Base-by-base conservation (phyloP, 208 protist genomes). In the Leptomonas seymouri region DNA sequence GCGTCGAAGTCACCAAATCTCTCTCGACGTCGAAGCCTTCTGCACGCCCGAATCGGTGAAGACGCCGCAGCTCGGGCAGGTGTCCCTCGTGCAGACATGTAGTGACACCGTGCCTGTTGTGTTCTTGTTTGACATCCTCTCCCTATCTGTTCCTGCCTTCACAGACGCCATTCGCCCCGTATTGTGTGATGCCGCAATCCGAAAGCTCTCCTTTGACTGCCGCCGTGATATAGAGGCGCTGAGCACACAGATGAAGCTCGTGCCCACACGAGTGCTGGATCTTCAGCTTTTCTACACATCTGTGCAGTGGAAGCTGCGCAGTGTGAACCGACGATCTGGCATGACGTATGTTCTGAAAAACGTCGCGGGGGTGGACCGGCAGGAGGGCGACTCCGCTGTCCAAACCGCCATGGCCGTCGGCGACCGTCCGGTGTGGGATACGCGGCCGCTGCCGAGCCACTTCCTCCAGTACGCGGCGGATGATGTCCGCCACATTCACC, bases 161-260 rank as follows among this genome's bases (percentile, higher is more conserved):
- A 55, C 67, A 15, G 62, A 78, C 1, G 66, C 49, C 14, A 27
- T 91, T 0, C 67, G 67, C 20, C 72, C 81, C 2, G 21, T 95
- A 3, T 63, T 94, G 12, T 39, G 59, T 20, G 69, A 88, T 42
- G 58, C 50, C 3, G 36, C 25, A 12, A 86, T 97, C 56, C 71
- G 71, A 34, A 97, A 93, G 74, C 74, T 90, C 25, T 89, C 94
- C 14, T 97, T 96, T 59, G 93, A 97, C 69, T 97, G 93, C 67
- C 86, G 93, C 6, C 88, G 90, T 30, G 93, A 97, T 64, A 84
- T 95, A 14, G 93, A 97, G 57, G 93, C 93, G 42, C 74, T 97
- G 21, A 91, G 80, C 54, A 84, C 72, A 60, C 93, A 97, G 77
- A 78, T 93, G 65, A 65, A 68, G 2, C 50, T 97, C n/a, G 66